Conservation (phyloP, 768 basidiomycete genomes). For the Leccinum ochraceum region DNA sequence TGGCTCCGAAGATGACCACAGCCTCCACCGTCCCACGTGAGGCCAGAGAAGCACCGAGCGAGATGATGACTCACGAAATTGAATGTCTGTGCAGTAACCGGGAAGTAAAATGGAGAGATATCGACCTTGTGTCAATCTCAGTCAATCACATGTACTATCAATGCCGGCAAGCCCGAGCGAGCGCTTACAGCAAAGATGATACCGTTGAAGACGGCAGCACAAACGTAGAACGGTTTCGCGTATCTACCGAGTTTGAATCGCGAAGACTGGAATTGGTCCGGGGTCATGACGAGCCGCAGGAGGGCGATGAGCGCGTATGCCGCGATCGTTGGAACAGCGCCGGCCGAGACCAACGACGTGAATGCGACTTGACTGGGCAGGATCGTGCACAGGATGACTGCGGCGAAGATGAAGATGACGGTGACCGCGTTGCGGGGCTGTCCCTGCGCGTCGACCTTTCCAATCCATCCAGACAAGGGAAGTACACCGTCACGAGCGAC, state of each 20-base stretch:
- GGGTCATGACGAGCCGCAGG: slow-evolving; percentile 77
- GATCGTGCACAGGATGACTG: slow-evolving; percentile 79
- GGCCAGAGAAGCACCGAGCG: background rate
- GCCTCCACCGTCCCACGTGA: slow-evolving; percentile 47
- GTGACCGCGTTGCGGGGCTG: slow-evolving; percentile 87
- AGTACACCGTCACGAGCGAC: slow-evolving; percentile 94
- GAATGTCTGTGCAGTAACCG: slow-evolving; percentile 72
- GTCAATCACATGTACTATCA: slow-evolving; percentile 1
- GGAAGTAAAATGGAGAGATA: slow-evolving; percentile 88
- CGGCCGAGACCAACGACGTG: slow-evolving; percentile 86
- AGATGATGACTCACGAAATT: slow-evolving; percentile 67
- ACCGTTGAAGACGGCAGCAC: slow-evolving; percentile 69
- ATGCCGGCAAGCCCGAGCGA: background rate
- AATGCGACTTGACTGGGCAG: slow-evolving; percentile 91
- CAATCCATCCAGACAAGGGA: slow-evolving; percentile 82
- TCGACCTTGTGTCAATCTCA: slow-evolving; percentile 52
- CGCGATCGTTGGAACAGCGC: slow-evolving; percentile 83
- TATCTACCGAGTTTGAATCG: slow-evolving; percentile 71
- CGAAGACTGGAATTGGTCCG: slow-evolving; percentile 68
- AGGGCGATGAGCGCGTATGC: slow-evolving; percentile 83
- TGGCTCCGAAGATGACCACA: slow-evolving; percentile 73
- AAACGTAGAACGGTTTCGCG: slow-evolving; percentile 67
- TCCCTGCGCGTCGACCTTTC: slow-evolving; percentile 63
- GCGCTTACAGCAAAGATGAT: slow-evolving; percentile 70
- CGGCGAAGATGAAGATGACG: slow-evolving; percentile 81